Conservation (phyloP, 192 early-diverging fungal species). For the Podila minutissima region DNA sequence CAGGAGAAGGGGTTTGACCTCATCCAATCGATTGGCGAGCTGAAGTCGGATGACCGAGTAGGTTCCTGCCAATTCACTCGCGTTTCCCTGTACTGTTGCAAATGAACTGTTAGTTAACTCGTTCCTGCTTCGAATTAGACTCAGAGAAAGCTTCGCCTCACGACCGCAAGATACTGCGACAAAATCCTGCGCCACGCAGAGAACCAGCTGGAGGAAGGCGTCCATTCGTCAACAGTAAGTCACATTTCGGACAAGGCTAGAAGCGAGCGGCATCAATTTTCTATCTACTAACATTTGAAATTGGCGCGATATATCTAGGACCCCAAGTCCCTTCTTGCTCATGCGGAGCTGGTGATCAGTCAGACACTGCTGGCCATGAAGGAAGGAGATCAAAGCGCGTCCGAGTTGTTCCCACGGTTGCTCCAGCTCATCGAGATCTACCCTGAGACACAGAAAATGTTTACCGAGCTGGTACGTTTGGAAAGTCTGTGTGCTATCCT, state of each 20-base stretch:
- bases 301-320: slow-evolving; percentile 2
- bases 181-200: slow-evolving; percentile 52
- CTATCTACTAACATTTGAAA: background rate
- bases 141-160: slow-evolving; percentile 34
- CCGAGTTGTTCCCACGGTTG: slow-evolving; percentile 74
- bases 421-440: slow-evolving; percentile 72
- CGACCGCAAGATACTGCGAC: slow-evolving; percentile 63
- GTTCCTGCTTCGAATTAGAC: slow-evolving; percentile 18
- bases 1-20: slow-evolving; percentile 33
- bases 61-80: background rate
- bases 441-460: slow-evolving; percentile 37
- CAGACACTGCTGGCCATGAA: slow-evolving; percentile 66
- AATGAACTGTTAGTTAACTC: background rate
- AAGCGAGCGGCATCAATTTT: background rate
- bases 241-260: background rate
- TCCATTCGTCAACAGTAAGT: slow-evolving; percentile 3
- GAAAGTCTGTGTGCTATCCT: too few species aligned
- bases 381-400: slow-evolving; percentile 59
- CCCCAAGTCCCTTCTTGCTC: slow-evolving; percentile 11
- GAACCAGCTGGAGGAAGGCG: slow-evolving; percentile 6
- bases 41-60: background rate
- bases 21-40: background rate
- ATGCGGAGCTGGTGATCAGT: slow-evolving; percentile 52
- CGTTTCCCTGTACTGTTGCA: background rate
- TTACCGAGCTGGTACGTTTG: slow-evolving; percentile 45